Base-by-base conservation (phyloP, 495 filamentous ascomycete genomes). In the Hypoxylon crocopeplum region DNA sequence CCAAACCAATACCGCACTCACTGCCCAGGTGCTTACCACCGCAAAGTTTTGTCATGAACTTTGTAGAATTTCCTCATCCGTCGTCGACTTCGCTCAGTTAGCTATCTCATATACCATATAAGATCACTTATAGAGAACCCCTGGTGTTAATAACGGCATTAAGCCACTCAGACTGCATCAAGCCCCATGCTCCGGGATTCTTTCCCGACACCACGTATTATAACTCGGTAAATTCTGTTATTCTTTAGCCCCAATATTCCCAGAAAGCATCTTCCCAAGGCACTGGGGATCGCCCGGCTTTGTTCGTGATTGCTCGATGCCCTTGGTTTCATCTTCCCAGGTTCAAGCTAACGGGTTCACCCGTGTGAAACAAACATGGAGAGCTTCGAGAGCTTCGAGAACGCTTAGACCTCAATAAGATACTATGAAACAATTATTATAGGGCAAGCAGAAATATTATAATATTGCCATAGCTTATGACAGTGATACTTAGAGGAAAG, bases 241-340 rank as follows among this genome's bases (percentile, higher is more conserved):
- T 47, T 42, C 42, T 55, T 27, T 16, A 29, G 37, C 48, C 39
- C 55, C 49, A 49, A 47, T 59, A 27, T 46, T 46, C 32, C 55
- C 55, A 50, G 29, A 54, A 48, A 41, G 39, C 38, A 24, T 36
- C 40, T 56, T 51, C 46, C 61, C 61, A 64, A 42, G 61, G 55
- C 50, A 49, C 55, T 51, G 61, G 61, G 32, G 61, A 51, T 56
- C 49, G 46, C 20, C 34, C 34, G 50, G 55, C 27, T 55, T 27
- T 30, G 32, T 46, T 16, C 36, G 36, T 38, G 49, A 48, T 55
- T 47, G 40, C 33, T 40, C 25, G 29, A 33, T 56, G 55, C 45
- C 51, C 51, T 34, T 46, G 38, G 55, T 59, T 64, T 55, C 38
- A 56, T 25, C 39, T 47, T 54, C 55, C 49, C 38, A 29, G 55